Base-by-base conservation (phyloP, 2,329 filamentous ascomycete genomes). In the Chaetomium sp. region DNA sequence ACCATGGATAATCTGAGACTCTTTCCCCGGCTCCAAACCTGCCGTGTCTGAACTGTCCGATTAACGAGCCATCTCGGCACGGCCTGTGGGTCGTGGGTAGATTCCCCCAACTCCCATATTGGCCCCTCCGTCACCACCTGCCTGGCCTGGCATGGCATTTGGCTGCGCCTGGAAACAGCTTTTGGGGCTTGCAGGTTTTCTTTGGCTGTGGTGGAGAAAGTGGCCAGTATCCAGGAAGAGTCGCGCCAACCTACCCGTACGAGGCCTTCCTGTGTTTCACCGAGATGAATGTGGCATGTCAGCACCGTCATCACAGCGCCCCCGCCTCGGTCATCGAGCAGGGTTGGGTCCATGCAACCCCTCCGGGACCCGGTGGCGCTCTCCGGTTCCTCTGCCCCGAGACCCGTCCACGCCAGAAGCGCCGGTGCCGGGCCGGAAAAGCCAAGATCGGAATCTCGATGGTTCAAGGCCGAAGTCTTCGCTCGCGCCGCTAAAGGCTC, bases 1-100 rank as follows among this genome's bases (percentile, higher is more conserved):
- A 62, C 47, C 62, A 65, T 50, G 67, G 61, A 57, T 68, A 63
- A 66, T 64, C 62, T 69, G 29, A 66, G 63, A 67, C 63, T 57
- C 56, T 60, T 38, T 57, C 33, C 35, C 67, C 55, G 64, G 64
- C 62, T 58, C 49, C 42, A 51, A 62, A 55, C 64, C 42, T 62
- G 63, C 66, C 65, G 67, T 64, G 63, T 35, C 50, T 25, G 56
- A 45, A 42, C 57, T 21, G n/a, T 50, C 66, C 69, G 68, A 67
- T 66, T 6, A 56, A 47, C 31, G 23, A 42, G 25, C 31, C 35
- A 23, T 55, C 33, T 31, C 53, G 45, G 19, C 42, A 38, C 42
- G 33, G 23, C 47, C 13, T 21, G 54, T 50, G 59, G 57, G 57
- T 55, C 61, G 64, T 62, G 64, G 51, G 56, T 56, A 55, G 16